Percentiles rank a stretch among this genome's conserved stretches.
These are phyloP conservation scores for Sphagnum magellanicum DNA, from an alignment of 228 moss, liverwort and hornwort genomes.

Conservation along the genomic window DNA sequence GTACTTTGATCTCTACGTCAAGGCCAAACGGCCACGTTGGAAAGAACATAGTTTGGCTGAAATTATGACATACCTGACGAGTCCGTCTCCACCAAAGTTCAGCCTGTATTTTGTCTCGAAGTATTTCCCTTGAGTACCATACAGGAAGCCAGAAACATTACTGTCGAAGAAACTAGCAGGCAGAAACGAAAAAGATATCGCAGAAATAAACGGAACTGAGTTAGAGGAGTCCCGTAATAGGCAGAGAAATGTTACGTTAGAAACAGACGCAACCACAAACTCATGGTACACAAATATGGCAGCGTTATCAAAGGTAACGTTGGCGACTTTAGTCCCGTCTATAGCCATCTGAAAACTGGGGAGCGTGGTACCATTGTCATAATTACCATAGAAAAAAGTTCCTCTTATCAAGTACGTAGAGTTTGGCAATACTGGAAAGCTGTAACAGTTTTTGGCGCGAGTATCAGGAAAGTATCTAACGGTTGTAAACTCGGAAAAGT, in stretches of 20 bases:
- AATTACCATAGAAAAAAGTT: slow-evolving; percentile 25
- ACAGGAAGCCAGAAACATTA: no score
- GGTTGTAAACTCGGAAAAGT: slow-evolving; percentile 13
- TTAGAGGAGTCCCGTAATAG: slow-evolving; percentile 9
- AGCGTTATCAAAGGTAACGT: neutral
- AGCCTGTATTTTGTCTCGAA: no score
- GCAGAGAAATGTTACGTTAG: slow-evolving; percentile 25
- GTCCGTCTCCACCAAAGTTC: no score
- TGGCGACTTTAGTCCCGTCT: slow-evolving; percentile 10
- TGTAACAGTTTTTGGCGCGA: slow-evolving; percentile 35
- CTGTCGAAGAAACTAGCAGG: no score
- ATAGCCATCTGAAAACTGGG: slow-evolving; percentile 28
- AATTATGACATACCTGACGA: no score
- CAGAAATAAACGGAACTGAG: slow-evolving; percentile 36
- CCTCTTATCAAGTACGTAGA: slow-evolving; percentile 25
- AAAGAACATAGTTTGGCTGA: no score
- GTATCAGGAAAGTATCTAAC: slow-evolving; percentile 34
- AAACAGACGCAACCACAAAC: slow-evolving; percentile 10
- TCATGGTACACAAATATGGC: slow-evolving; percentile 15
- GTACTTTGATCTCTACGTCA: no score
- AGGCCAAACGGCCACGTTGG: no score
- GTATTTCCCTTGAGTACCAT: no score
- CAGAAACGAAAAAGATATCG: slow-evolving; percentile 15
- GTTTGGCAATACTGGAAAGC: slow-evolving; percentile 12
- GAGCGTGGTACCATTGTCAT: slow-evolving; percentile 15